Base-by-base conservation (phyloP, 441 rosid species). In the Geranium incanum region DNA sequence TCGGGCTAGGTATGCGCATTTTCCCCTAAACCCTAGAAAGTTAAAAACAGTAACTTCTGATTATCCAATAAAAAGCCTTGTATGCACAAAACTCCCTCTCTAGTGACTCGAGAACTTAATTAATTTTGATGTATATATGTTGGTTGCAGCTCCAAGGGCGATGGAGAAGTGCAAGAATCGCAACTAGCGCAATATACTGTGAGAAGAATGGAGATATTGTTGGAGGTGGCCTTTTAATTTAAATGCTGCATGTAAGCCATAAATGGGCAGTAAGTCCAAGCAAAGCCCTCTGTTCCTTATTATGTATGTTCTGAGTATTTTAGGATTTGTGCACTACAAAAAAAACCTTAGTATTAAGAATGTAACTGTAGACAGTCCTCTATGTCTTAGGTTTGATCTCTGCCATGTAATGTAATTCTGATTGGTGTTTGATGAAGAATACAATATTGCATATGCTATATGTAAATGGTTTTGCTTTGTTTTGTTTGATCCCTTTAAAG, bases 1-100 rank as follows among this genome's bases (percentile, higher is more conserved):
- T 84, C 28, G 88, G 90, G 18, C 83, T 86, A 15, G 90, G 89
- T 86, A 81, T 16, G 76, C 66, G 11, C 12, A 28, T 28, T 28
- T 28, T 28, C 33, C 33, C 50, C 72, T 28, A 0, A 28, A 28
- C 33, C 33, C 33, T 28, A 28, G 33, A 28, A 28, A 28, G 33
- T 28, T 28, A 28, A 28, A 28, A 28, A 28, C 33, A 1, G 50
- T 43, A 43, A 43, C 50, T 43, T 43, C 11, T 43, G 50, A 43
- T 43, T 43, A 43, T 8, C 50, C 11, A 43, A 43, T 6, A 43
- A 43, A 43, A 43, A 43, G 1, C 50, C 50, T 43, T 43, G 50
- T 43, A 43, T 43, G 43, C 43, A 39, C 43, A 39, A 43, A 43
- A 43, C 50, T 43, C 50, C 1, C 1, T 6, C 7, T 8, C 52